Conservation (phyloP, 495 filamentous ascomycete genomes). For the Jackrogersella minutella region DNA sequence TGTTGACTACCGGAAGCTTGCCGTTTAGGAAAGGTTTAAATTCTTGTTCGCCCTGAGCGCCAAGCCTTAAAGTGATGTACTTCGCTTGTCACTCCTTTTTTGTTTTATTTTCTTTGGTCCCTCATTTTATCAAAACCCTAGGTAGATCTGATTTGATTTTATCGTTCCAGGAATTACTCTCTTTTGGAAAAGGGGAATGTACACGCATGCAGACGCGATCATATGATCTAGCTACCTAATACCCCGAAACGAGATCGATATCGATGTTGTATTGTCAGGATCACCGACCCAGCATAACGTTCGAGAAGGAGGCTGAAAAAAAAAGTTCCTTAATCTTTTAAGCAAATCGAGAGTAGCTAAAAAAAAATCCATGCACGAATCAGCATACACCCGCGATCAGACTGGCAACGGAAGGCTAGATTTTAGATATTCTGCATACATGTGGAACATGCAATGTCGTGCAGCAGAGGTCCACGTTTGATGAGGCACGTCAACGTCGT, state of each 20-base stretch:
- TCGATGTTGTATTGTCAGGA: conserved; percentile 24
- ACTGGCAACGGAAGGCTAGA: conserved; percentile 35
- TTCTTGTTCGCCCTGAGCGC: conserved; percentile 32
- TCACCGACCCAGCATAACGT: conserved; percentile 22
- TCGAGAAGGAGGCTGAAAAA: conserved; percentile 14
- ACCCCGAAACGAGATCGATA: conserved; percentile 26
- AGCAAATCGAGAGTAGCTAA: conserved; percentile 22
- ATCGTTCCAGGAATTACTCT: conserved; percentile 37
- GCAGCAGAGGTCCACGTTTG: conserved; percentile 41
- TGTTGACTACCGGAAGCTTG: conserved; percentile 41
- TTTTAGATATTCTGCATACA: conserved; percentile 41
- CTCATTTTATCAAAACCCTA: conserved; percentile 5
- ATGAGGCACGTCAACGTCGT: conserved; percentile 41
- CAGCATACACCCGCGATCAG: conserved; percentile 31
- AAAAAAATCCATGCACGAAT: conserved; percentile 27
- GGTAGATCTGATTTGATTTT: conserved; percentile 30
- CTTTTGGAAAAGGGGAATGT: conserved; percentile 32
- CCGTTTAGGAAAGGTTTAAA: conserved; percentile 36
- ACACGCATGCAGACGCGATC: conserved; percentile 40
- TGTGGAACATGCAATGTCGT: conserved; percentile 45
- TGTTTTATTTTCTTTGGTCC: neutral
- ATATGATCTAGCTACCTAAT: conserved; percentile 36
- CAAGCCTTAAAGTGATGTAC: conserved; percentile 26
- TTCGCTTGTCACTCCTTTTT: conserved; percentile 28
- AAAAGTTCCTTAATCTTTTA: conserved; percentile 9